A percentile compares a stretch with the other conserved stretches of the same genome.
Conservation (phyloP, 305 asterid species). For the Euphrasia arctica region DNA sequence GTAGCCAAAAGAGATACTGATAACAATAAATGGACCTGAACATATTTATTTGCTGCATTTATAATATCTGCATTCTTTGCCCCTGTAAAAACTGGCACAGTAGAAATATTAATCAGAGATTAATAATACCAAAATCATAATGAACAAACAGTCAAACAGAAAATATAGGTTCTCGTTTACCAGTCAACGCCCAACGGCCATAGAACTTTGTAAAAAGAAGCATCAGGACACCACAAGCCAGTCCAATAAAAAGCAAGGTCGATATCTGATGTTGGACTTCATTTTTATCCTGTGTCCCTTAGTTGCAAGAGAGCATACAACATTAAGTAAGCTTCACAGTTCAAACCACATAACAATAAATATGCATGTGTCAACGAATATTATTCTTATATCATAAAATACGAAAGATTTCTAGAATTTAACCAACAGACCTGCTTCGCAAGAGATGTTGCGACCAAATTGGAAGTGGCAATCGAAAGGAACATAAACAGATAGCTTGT, state of each 20-base stretch:
- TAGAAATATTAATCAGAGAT: conserved; percentile 21
- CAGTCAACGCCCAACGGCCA: conserved; percentile 66
- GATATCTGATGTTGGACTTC: conserved; percentile 89
- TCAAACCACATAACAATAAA: conserved; percentile 1
- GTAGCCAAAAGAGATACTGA: conserved; percentile 6
- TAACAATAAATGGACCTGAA: conserved; percentile 51
- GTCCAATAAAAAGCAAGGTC: conserved; percentile 61
- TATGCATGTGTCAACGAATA: background rate
- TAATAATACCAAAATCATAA: conserved; percentile 10
- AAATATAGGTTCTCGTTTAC: conserved; percentile 32
- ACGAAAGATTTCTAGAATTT: background rate
- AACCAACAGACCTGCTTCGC: conserved; percentile 58
- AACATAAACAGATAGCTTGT: conserved; percentile 77
- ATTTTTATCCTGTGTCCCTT: conserved; percentile 53
- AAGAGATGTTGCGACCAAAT: conserved; percentile 79
- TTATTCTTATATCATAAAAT: background rate
- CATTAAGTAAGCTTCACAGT: conserved; percentile 11
- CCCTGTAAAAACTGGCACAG: conserved; percentile 63
- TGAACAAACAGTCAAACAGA: background rate
- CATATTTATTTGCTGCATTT: conserved; percentile 70
- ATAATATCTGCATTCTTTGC: conserved; percentile 58
- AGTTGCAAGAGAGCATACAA: conserved; percentile 22
- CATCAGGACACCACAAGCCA: conserved; percentile 66
- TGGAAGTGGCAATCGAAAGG: conserved; percentile 86
- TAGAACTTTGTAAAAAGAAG: conserved; percentile 52